Conservation (phyloP, 129 eudicot genomes). For the Solidago caesia region DNA sequence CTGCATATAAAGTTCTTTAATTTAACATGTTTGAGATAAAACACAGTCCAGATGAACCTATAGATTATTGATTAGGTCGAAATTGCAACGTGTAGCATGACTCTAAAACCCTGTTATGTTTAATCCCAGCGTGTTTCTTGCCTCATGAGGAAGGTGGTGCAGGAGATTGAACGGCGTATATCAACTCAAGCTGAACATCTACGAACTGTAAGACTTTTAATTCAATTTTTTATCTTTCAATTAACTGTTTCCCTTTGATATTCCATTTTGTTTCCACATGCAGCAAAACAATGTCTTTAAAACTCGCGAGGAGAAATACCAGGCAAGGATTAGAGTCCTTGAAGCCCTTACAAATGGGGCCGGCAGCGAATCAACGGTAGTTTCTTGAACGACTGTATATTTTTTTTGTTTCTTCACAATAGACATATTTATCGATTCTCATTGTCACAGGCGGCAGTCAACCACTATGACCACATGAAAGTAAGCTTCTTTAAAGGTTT, state of each 20-base stretch:
- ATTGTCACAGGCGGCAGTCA: slow-evolving; percentile 29
- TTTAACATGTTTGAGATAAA: slow-evolving; percentile 1
- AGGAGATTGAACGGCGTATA: slow-evolving; percentile 92
- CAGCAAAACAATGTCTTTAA: slow-evolving; percentile 89
- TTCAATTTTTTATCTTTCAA: neutral
- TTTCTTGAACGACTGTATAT: neutral
- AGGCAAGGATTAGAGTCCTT: slow-evolving; percentile 82
- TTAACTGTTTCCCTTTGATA: neutral
- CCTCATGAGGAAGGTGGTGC: slow-evolving; percentile 90
- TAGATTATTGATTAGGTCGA: neutral
- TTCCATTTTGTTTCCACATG: slow-evolving; percentile 20
- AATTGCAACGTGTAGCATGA: neutral
- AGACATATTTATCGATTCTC: slow-evolving; percentile 3
- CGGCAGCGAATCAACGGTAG: slow-evolving; percentile 69
- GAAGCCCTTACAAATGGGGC: slow-evolving; percentile 89
- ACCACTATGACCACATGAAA: slow-evolving; percentile 42
- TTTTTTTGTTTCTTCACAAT: slow-evolving; percentile 10
- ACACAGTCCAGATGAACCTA: neutral
- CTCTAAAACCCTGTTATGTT: slow-evolving; percentile 10
- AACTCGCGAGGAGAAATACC: slow-evolving; percentile 91
- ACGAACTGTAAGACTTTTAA: slow-evolving; percentile 57
- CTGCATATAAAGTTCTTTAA: too few relatives aligned
- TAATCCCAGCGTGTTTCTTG: slow-evolving; percentile 81
- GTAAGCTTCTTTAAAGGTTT: slow-evolving; percentile 25
- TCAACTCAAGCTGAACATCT: slow-evolving; percentile 92